These are phyloP conservation scores for Debaryomycetaceae sp. DNA, from an alignment of 1,139 yeast genomes.

Conservation along the genomic window DNA sequence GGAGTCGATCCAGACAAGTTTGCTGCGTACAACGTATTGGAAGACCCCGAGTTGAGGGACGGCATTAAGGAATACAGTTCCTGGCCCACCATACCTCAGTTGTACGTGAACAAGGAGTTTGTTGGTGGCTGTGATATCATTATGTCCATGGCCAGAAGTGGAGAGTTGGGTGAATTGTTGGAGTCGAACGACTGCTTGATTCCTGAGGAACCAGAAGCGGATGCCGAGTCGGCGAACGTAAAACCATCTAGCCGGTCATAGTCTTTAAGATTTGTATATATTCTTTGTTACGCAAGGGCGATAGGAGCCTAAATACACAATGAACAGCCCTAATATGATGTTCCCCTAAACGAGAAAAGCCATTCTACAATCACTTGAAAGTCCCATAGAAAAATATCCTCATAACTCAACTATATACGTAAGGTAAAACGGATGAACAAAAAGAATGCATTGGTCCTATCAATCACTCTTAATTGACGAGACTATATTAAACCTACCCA, in stretches of 20 bases:
- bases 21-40: slow-evolving; percentile 95
- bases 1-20: slow-evolving; percentile 96
- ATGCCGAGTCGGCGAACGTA: slow-evolving; percentile 28
- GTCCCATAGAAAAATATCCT: no score
- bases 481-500: no score
- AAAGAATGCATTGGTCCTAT: no score
- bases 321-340: neutral
- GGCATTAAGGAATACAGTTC: slow-evolving; percentile 94
- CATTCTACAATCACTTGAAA: no score
- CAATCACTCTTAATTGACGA: no score
- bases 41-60: slow-evolving; percentile 85
- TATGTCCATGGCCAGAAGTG: slow-evolving; percentile 84
- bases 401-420: no score
- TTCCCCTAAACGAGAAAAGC: neutral
- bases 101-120: slow-evolving; percentile 74
- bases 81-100: slow-evolving; percentile 91
- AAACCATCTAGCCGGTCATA: slow-evolving; percentile 38
- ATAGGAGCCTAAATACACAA: neutral
- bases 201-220: slow-evolving; percentile 52
- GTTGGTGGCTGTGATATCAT: slow-evolving; percentile 97
- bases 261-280: neutral
- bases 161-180: slow-evolving; percentile 83
- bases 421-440: no score
- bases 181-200: slow-evolving; percentile 78
- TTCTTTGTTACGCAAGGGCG: slow-evolving; percentile 1